Percentiles rank a stretch among this genome's conserved stretches.
phyloP scores from a whole-genome alignment of 805 yeast genomes.

The Saturnispora halmiae region DNA sequence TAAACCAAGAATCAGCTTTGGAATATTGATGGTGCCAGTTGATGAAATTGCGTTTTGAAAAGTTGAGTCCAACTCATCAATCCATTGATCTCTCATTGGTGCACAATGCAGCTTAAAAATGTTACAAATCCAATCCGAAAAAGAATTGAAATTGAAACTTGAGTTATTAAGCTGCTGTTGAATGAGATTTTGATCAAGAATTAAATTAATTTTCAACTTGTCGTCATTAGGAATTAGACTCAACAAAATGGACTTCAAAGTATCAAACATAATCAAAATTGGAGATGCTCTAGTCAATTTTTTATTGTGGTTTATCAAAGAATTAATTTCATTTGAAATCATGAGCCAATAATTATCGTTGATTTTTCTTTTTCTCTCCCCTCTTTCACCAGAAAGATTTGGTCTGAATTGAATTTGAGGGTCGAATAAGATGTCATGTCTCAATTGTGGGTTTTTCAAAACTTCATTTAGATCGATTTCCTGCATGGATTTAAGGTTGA shows the following conservation, averaged over 20 bases:
- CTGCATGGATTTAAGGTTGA: slow-evolving; percentile 66
- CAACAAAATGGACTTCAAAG: slow-evolving; percentile 68
- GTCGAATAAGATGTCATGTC: slow-evolving; percentile 90
- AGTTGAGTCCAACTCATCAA: slow-evolving; percentile 63
- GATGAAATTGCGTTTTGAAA: slow-evolving; percentile 37
- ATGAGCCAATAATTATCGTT: slow-evolving; percentile 82
- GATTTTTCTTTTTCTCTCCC: slow-evolving; percentile 61
- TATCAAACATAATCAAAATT: slow-evolving; percentile 62
- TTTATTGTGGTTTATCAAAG: slow-evolving; percentile 19
- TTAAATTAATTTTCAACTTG: slow-evolving; percentile 53
- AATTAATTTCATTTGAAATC: slow-evolving; percentile 57
- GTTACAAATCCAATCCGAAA: slow-evolving; percentile 65
- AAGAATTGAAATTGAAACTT: slow-evolving; percentile 60
- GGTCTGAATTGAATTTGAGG: slow-evolving; percentile 89
- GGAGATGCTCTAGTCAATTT: slow-evolving; percentile 18
- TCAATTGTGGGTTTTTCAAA: slow-evolving; percentile 79
- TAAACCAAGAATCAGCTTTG: slow-evolving; percentile 62
- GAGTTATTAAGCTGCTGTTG: slow-evolving; percentile 66
- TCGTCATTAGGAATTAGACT: slow-evolving; percentile 74
- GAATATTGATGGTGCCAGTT: slow-evolving; percentile 14
- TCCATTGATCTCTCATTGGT: slow-evolving; percentile 91
- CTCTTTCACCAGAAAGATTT: slow-evolving; percentile 84
- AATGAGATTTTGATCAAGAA: slow-evolving; percentile 66
- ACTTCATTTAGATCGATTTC: slow-evolving; percentile 87
- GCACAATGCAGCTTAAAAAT: slow-evolving; percentile 88